Conservation (phyloP, 164 flowering plant species). For the Magnolia kwangsiensis region DNA sequence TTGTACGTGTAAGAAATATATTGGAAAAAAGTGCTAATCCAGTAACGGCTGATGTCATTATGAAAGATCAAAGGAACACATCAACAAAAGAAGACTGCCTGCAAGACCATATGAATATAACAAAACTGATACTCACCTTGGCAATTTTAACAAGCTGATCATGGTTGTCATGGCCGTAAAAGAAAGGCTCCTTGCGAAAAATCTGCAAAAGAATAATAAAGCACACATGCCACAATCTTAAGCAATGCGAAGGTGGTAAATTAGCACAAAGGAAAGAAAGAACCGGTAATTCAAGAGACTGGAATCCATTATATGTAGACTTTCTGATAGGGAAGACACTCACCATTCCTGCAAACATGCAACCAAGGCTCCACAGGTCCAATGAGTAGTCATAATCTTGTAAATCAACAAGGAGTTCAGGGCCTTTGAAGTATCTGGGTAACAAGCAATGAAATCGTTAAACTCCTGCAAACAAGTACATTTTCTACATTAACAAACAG, state of each 20-base stretch:
- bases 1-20: no score
- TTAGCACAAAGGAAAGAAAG: not conserved
- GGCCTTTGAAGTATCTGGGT: conserved; percentile 61
- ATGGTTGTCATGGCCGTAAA: conserved; percentile 85
- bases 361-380: conserved; percentile 81
- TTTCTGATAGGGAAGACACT: conserved; percentile 9
- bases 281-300: not conserved
- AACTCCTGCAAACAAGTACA: no score
- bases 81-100: not conserved
- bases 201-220: conserved; percentile 39
- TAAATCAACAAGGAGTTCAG: conserved; percentile 70
- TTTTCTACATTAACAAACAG: no score
- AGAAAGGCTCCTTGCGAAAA: conserved; percentile 83
- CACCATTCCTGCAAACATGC: conserved; percentile 81
- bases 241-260: not conserved
- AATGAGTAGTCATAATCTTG: conserved; percentile 78
- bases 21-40: not conserved
- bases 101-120: not conserved
- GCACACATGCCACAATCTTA: not conserved
- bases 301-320: not conserved
- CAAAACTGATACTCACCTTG: conserved; percentile 35
- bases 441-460: not conserved
- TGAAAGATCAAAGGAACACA: not conserved
- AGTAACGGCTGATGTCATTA: not conserved
- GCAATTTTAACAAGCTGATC: conserved; percentile 91